Evolutionary conservation across 2,329 filamentous ascomycete species (phyloP).

Genomic region (Aureobasidium sp.): DNA sequence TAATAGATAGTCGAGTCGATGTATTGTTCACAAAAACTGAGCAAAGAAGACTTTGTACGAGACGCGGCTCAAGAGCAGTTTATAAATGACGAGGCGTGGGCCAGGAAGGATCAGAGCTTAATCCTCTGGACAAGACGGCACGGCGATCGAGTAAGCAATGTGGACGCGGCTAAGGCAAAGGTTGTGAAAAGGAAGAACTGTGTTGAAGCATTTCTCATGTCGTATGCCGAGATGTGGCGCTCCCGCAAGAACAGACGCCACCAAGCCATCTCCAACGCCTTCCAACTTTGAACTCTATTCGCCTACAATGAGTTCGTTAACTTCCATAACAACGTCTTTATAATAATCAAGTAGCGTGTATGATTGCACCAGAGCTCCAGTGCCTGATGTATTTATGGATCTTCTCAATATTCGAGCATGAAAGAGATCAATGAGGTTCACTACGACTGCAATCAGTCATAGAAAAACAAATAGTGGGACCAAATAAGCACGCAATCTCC

Average conservation of each 20-base stretch:
- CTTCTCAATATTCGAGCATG: too few relatives aligned
- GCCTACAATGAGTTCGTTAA: not conserved
- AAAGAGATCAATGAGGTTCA: too few relatives aligned
- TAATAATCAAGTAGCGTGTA: too few relatives aligned
- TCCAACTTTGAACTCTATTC: slow-evolving; percentile 2
- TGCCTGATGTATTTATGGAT: not conserved
- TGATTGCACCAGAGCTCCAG: too few relatives aligned
- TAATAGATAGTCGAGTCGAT: slow-evolving; percentile 6
- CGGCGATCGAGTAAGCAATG: slow-evolving; percentile 1
- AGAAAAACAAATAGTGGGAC: slow-evolving; percentile 9
- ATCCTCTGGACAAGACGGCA: not conserved
- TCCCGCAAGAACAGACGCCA: not conserved
- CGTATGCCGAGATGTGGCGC: not conserved
- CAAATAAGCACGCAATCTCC: slow-evolving; percentile 6
- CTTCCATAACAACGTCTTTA: not conserved
- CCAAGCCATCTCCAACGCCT: not conserved
- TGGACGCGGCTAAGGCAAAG: slow-evolving; percentile 2
- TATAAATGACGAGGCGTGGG: not conserved
- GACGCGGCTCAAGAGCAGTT: not conserved
- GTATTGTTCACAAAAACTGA: not conserved
- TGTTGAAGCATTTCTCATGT: not conserved
- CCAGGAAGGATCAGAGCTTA: slow-evolving; percentile 10
- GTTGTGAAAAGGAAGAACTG: slow-evolving; percentile 3
- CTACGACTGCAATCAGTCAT: too few relatives aligned
- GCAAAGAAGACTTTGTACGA: not conserved